Percentiles rank a stretch among this genome's conserved stretches.
phyloP scores from a whole-genome alignment of 345 rosid genomes.

The Euphorbia peplus region DNA sequence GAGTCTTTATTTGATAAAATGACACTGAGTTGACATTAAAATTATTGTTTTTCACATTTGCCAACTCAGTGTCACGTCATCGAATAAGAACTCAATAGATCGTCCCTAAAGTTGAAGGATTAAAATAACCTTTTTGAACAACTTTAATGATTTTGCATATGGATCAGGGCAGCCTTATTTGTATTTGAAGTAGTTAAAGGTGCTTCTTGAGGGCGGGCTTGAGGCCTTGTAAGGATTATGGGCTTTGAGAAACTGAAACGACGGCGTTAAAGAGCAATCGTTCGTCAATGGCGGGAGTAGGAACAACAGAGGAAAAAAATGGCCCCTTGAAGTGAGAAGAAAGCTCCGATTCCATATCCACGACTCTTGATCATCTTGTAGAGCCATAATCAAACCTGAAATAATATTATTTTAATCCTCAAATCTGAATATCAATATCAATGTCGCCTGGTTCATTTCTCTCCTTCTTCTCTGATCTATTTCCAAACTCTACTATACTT shows the following conservation, averaged over 20 bases:
- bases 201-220: not conserved
- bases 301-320: not conserved
- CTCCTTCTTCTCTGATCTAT: not conserved
- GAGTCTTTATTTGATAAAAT: too few species aligned
- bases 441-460: constrained; percentile 3
- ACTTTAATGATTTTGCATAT: too few species aligned
- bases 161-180: too few species aligned
- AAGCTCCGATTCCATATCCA: too few species aligned
- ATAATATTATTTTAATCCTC: not conserved
- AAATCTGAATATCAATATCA: too few species aligned
- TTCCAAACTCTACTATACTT: not conserved
- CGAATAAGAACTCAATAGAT: too few species aligned
- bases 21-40: too few species aligned
- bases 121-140: too few species aligned
- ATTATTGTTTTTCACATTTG: too few species aligned
- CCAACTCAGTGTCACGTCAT: too few species aligned
- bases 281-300: not conserved
- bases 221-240: not conserved
- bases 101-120: too few species aligned
- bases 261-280: not conserved
- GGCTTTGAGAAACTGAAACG: not conserved
- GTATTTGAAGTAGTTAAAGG: not conserved
- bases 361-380: constrained; percentile 1
- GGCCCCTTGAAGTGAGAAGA: too few species aligned
- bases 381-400: not conserved